Conservation (phyloP, 2,329 filamentous ascomycete genomes). For the Venturia oleaginea region DNA sequence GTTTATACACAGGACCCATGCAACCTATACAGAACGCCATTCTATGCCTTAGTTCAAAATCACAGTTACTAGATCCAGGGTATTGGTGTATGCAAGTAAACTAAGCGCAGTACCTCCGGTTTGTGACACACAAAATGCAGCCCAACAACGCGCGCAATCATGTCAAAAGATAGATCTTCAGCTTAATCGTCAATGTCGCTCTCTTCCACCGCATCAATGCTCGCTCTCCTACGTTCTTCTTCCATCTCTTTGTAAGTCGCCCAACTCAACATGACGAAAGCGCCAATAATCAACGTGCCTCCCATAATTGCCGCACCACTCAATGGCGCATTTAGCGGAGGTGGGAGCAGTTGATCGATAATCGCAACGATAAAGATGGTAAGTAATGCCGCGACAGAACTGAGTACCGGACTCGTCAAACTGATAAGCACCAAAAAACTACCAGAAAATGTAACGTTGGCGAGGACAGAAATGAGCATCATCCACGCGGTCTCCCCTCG, state of each 20-base stretch:
- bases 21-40: neutral
- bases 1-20: neutral
- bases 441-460: constrained; percentile 57
- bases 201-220: constrained; percentile 31
- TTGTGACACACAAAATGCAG: neutral
- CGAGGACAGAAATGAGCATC: constrained; percentile 67
- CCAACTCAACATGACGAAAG: constrained; percentile 80
- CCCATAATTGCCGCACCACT: constrained; percentile 68
- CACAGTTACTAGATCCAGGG: neutral
- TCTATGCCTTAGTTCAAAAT: neutral
- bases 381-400: constrained; percentile 81
- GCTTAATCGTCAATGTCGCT: constrained; percentile 30
- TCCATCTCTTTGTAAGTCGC: constrained; percentile 91
- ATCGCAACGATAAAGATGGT: constrained; percentile 96
- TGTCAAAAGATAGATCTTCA: neutral
- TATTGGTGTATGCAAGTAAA: neutral
- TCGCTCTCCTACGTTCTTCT: constrained; percentile 58
- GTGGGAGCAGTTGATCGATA: constrained; percentile 76
- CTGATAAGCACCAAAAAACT: constrained; percentile 16
- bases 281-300: constrained; percentile 77
- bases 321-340: constrained; percentile 58
- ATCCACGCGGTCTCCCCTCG: constrained; percentile 69
- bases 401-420: constrained; percentile 76
- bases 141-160: no score
- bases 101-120: neutral